Evolutionary conservation across 2,329 filamentous ascomycete species (phyloP), one percentile per base, ranked within the genome.

Genomic region (Sphaerulina vaccinii): DNA sequence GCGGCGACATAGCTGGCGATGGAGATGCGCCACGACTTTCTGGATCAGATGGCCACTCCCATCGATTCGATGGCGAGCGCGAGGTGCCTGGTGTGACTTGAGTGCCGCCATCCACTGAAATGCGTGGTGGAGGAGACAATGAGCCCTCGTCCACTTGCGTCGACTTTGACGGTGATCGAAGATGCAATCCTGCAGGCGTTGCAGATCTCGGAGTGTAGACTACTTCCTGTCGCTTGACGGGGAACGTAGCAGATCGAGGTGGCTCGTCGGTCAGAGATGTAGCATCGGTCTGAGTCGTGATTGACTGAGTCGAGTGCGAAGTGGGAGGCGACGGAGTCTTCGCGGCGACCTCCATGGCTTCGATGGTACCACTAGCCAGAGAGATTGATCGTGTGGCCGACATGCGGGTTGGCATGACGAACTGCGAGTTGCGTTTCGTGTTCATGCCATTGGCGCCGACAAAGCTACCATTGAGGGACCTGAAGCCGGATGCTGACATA

Each of bases 321-420:
- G 35, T 42, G 11, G 51, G 51, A 11, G 46, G 51, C n/a, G 51
- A 54, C 13, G 51, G 51, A n/a, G 51, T 54, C 19, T 54, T 54
- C 15, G 39, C 46, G 40, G 51, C 51, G 27, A 49, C 41, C 6
- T 54, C 51, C 13, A 48, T 54, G 8, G 51, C 51, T n/a, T 54
- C 51, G 4, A 54, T 37, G 8, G 51, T 54, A 1, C 45, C 51
- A 9, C 51, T 54, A n/a, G 51, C 51, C 24, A 54, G 29, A 5
- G 51, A 54, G 11, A 49, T 49, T 8, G 51, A 49, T 3, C 51
- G 51, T 9, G 45, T 16, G 13, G 35, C 41, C 18, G 47, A 45
- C 35, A 46, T 46, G 11, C 46, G 19, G 18, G 48, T 42, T 8
- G 48, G 38, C 13, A 21, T n/a, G 9, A 23, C 24, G n/a, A 49